These are phyloP conservation scores for Erythrophleum ivorense DNA, from an alignment of 331 rosid species.

Conservation along the genomic window DNA sequence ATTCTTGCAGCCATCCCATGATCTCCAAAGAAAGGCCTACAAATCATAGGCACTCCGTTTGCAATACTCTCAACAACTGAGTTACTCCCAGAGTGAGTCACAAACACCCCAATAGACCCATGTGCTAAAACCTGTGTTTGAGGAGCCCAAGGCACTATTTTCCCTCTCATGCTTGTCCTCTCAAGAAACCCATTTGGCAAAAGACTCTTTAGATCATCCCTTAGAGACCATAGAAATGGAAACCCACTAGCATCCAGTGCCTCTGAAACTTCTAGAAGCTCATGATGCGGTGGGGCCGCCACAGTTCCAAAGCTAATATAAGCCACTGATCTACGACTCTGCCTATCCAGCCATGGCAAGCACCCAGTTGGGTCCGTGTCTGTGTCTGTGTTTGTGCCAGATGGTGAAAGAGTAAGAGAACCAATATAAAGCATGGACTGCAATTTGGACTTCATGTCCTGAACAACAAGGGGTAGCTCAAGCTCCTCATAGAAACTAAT, in stretches of 20 bases:
- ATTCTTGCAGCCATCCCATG: constrained; percentile 44
- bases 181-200: constrained; percentile 37
- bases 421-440: constrained; percentile 6
- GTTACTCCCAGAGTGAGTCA: constrained; percentile 47
- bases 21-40: constrained; percentile 47
- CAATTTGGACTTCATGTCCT: constrained; percentile 15
- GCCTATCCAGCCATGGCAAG: neutral
- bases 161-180: constrained; percentile 31
- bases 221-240: constrained; percentile 47
- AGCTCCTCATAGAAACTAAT: constrained; percentile 19
- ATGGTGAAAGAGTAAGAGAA: neutral
- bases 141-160: constrained; percentile 46
- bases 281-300: constrained; percentile 9
- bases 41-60: constrained; percentile 44
- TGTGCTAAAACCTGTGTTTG: constrained; percentile 40
- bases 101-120: constrained; percentile 30
- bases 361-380: neutral
- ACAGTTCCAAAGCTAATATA: neutral
- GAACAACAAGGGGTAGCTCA: neutral
- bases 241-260: constrained; percentile 33
- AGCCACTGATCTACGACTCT: neutral
- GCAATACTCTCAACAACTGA: constrained; percentile 32
- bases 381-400: neutral
- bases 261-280: constrained; percentile 29
- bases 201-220: neutral